A percentile compares a stretch with the other conserved stretches of the same genome.
These are phyloP conservation scores for Amphicarpaea edgeworthii DNA, from an alignment of 306 rosid genomes.

Conservation along the genomic window DNA sequence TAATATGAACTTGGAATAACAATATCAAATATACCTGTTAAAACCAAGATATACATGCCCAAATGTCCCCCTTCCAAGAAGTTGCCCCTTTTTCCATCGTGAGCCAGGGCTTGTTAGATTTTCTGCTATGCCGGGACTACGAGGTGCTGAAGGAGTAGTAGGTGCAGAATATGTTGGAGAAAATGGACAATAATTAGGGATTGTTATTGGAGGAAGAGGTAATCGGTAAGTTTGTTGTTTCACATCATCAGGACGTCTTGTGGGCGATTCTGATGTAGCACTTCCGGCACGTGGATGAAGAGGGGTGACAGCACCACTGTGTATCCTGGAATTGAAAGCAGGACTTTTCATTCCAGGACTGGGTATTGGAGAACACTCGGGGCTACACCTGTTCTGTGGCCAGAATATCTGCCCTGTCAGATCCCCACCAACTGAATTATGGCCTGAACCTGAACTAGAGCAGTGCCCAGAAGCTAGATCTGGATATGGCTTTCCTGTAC, in stretches of 20 bases:
- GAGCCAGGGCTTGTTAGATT: conserved; percentile 74
- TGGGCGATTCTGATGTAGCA: conserved; percentile 51
- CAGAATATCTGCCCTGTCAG: conserved; percentile 60
- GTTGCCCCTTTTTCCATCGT: conserved; percentile 85
- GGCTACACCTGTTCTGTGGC: conserved; percentile 70
- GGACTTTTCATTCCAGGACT: conserved; percentile 57
- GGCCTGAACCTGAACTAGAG: conserved; percentile 86
- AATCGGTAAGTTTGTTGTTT: conserved; percentile 72
- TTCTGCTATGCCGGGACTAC: conserved; percentile 78
- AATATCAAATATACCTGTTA: conserved; percentile 63
- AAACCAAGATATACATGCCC: conserved; percentile 89
- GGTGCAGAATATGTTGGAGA: conserved; percentile 75
- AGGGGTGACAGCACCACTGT: conserved; percentile 82
- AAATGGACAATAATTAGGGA: conserved; percentile 58
- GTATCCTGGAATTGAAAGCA: conserved; percentile 73
- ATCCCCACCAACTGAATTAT: conserved; percentile 68
- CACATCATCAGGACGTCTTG: conserved; percentile 67
- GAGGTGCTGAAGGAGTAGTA: conserved; percentile 81
- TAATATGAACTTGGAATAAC: conserved; percentile 47
- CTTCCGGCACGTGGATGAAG: conserved; percentile 74
- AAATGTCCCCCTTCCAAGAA: conserved; percentile 85
- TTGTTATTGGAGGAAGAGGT: conserved; percentile 76
- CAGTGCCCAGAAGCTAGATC: conserved; percentile 69
- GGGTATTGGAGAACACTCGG: conserved; percentile 78
- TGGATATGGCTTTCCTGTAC: conserved; percentile 64